phyloP scores from a whole-genome alignment of 768 basidiomycete genomes.

The Auriscalpium microsporum region DNA sequence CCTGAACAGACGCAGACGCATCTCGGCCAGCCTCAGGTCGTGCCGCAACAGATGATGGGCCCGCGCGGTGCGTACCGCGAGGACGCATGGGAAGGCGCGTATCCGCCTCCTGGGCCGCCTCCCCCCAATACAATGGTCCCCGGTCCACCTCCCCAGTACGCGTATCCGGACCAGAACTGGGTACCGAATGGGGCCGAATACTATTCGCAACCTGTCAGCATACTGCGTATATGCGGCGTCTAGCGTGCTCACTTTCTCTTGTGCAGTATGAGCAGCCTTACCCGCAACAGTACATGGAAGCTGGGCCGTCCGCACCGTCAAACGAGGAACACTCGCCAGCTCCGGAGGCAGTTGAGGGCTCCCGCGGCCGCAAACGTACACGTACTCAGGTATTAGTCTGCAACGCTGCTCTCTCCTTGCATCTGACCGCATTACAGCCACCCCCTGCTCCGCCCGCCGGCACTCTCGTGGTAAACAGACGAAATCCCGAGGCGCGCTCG shows the following conservation, averaged over 20 bases:
- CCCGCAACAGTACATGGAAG: constrained; percentile 50
- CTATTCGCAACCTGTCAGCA: constrained; percentile 47
- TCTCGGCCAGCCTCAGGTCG: constrained; percentile 28
- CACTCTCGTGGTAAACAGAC: constrained; percentile 56
- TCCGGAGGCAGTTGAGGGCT: constrained; percentile 24
- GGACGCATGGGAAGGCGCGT: constrained; percentile 44
- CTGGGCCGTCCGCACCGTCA: constrained; percentile 33
- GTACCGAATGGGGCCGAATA: constrained; percentile 39
- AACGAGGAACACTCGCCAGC: constrained; percentile 28
- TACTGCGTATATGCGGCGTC: background rate
- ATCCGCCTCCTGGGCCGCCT: constrained; percentile 33
- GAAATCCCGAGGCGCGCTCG: constrained; percentile 62
- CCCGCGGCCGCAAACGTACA: constrained; percentile 62
- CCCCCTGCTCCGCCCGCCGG: constrained; percentile 60
- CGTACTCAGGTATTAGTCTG: constrained; percentile 42
- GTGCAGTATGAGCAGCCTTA: constrained; percentile 49
- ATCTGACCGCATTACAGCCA: constrained; percentile 28
- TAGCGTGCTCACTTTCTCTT: background rate
- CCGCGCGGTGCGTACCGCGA: constrained; percentile 15
- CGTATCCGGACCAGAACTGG: constrained; percentile 54
- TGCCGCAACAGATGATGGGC: constrained; percentile 14
- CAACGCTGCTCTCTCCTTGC: background rate
- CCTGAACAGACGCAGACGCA: constrained; percentile 58
- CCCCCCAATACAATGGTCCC: constrained; percentile 40
- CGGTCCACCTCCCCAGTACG: constrained; percentile 37